These are phyloP conservation scores for Apiospora rasikravindrae DNA, from an alignment of 2,329 filamentous ascomycete species.

Conservation along the genomic window DNA sequence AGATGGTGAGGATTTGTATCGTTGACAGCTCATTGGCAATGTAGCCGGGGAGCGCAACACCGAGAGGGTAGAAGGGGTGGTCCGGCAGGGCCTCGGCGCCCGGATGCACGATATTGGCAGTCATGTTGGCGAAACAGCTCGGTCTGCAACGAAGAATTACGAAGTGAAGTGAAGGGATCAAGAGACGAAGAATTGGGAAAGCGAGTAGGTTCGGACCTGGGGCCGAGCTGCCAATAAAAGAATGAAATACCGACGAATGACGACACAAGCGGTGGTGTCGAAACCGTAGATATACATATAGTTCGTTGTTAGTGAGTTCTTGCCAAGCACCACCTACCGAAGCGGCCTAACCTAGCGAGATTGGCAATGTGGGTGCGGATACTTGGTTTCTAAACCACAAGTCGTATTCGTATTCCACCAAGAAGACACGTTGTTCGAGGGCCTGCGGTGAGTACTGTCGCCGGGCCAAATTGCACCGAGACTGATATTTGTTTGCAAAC, in stretches of 20 bases:
- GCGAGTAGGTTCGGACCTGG: background rate
- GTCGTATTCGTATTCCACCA: constrained; percentile 11
- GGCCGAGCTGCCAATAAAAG: background rate
- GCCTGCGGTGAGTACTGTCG: background rate
- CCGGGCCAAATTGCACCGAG: background rate
- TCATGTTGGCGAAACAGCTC: background rate
- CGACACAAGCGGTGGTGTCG: background rate
- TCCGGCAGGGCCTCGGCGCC: constrained; percentile 9
- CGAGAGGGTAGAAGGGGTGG: constrained; percentile 76
- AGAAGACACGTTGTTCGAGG: background rate
- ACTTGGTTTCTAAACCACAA: background rate
- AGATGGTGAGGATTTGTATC: constrained; percentile 62
- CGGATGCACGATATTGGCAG: background rate
- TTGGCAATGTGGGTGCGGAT: background rate
- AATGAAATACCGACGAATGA: background rate
- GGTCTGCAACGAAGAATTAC: no score
- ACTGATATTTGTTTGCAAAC: background rate
- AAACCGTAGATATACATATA: background rate
- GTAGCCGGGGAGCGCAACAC: constrained; percentile 66
- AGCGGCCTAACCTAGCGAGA: background rate
- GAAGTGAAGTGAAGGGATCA: no score
- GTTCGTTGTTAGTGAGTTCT: background rate
- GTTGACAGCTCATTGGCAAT: constrained; percentile 69
- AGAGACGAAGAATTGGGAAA: background rate
- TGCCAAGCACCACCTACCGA: background rate